Conservation (phyloP, 805 yeast genomes). For the Priceomyces fermenticarens region DNA sequence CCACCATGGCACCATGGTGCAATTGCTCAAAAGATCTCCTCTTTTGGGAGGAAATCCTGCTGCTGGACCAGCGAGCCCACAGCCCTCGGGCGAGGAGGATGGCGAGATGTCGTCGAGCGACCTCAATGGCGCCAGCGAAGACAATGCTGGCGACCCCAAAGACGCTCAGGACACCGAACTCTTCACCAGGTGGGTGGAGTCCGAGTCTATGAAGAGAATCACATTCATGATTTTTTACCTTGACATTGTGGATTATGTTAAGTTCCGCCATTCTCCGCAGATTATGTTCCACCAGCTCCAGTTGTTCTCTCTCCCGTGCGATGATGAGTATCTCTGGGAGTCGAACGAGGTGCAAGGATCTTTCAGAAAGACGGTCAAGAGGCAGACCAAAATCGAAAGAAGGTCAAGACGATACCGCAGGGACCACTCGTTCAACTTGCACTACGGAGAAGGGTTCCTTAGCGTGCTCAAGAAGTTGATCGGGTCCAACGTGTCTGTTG, state of each 20-base stretch:
- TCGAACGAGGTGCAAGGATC: conserved; percentile 36
- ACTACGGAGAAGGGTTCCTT: conserved; percentile 35
- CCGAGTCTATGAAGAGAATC: conserved; percentile 73
- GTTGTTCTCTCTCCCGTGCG: conserved; percentile 39
- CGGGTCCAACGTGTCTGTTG: conserved; percentile 43
- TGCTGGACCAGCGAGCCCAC: conserved; percentile 23
- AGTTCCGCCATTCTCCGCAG: conserved; percentile 68
- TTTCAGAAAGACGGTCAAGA: conserved; percentile 34
- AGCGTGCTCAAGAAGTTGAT: conserved; percentile 56
- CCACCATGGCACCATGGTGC: conserved; percentile 86
- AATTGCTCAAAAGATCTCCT: conserved; percentile 71
- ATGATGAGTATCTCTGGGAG: conserved; percentile 39
- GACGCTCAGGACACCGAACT: conserved; percentile 27
- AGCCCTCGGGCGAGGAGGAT: conserved; percentile 36
- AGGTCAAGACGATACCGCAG: conserved; percentile 5
- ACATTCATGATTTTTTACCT: conserved; percentile 80
- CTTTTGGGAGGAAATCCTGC: conserved; percentile 69
- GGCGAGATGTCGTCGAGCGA: conserved; percentile 13
- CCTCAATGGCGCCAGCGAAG: conserved; percentile 1
- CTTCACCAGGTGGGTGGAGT: conserved; percentile 73
- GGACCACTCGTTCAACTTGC: conserved; percentile 1
- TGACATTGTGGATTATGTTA: conserved; percentile 74
- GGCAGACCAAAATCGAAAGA: conserved; percentile 28
- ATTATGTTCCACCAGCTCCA: conserved; percentile 38
- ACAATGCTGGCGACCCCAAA: conserved; percentile 4